These are phyloP conservation scores for Bruguiera parviflora DNA, from an alignment of 345 rosid species.

Conservation along the genomic window DNA sequence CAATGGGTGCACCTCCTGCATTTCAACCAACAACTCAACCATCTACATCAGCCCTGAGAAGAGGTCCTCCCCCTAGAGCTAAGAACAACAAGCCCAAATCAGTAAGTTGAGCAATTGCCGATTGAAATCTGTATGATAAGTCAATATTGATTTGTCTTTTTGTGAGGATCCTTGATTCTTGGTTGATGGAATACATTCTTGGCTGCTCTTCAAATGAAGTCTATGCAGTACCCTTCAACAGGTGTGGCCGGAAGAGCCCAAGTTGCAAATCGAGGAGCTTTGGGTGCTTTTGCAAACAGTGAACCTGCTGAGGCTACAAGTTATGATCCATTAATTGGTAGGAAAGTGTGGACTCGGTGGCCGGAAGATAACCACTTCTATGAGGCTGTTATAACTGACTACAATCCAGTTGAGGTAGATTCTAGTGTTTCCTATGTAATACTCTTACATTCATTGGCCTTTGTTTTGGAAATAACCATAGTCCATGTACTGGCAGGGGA, in stretches of 20 bases:
- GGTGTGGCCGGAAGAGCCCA: constrained; percentile 65
- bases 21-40: constrained; percentile 74
- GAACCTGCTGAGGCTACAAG: constrained; percentile 64
- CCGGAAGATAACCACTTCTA: constrained; percentile 89
- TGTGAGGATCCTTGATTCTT: constrained; percentile 1
- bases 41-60: constrained; percentile 74
- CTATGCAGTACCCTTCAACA: constrained; percentile 64
- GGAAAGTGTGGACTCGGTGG: constrained; percentile 97
- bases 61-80: constrained; percentile 66
- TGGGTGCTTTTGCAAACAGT: constrained; percentile 50
- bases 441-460: constrained; percentile 8
- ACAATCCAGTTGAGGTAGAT: constrained; percentile 58
- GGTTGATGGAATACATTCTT: constrained; percentile 18
- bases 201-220: constrained; percentile 47
- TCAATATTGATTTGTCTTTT: constrained; percentile 2
- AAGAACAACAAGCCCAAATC: constrained; percentile 79
- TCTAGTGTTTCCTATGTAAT: constrained; percentile 8
- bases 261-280: constrained; percentile 41
- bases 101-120: constrained; percentile 45
- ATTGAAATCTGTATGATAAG: neutral
- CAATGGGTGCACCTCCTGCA: constrained; percentile 75
- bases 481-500: constrained; percentile 52
- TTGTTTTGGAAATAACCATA: constrained; percentile 19
- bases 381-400: constrained; percentile 83
- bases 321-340: constrained; percentile 69